Conservation (phyloP, 768 basidiomycete species). For the Phylloporus scabripes region DNA sequence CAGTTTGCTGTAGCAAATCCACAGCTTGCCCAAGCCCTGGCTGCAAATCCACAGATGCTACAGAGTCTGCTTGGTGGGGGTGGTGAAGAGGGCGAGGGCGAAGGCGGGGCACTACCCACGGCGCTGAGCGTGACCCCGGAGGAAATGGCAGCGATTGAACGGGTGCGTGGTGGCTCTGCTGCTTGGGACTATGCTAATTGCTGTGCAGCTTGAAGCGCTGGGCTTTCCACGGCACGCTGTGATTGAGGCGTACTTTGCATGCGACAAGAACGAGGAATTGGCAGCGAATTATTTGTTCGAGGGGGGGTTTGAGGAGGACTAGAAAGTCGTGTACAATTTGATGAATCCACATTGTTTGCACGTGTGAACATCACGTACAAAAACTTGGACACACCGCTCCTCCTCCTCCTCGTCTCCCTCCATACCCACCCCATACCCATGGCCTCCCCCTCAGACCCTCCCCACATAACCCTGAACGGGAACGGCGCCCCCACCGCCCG, state of each 20-base stretch:
- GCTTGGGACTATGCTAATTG: constrained; percentile 2
- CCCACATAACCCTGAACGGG: constrained; percentile 24
- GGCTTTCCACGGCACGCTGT: constrained; percentile 80
- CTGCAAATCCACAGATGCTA: constrained; percentile 66
- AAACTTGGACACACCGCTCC: constrained; percentile 15
- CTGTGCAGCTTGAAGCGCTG: constrained; percentile 66
- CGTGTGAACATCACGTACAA: constrained; percentile 31
- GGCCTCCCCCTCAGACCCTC: not conserved
- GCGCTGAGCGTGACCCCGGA: constrained; percentile 72
- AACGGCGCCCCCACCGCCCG: constrained; percentile 18
- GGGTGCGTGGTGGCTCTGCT: constrained; percentile 48
- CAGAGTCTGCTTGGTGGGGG: constrained; percentile 55
- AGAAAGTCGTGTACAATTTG: not conserved
- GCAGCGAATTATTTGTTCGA: constrained; percentile 95
- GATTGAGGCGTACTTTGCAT: constrained; percentile 90
- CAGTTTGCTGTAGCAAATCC: constrained; percentile 76
- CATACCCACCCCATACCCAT: constrained; percentile 29
- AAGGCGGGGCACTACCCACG: constrained; percentile 26
- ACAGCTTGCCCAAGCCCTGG: constrained; percentile 60
- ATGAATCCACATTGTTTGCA: constrained; percentile 25
- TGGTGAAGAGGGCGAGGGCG: constrained; percentile 35
- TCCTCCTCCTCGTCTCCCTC: constrained; percentile 3
- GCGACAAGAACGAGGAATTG: constrained; percentile 95
- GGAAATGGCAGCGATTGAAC: constrained; percentile 82
- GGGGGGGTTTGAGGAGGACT: constrained; percentile 34